Evolutionary conservation across 345 rosid genomes (phyloP).

Genomic region (Balakata baccata): DNA sequence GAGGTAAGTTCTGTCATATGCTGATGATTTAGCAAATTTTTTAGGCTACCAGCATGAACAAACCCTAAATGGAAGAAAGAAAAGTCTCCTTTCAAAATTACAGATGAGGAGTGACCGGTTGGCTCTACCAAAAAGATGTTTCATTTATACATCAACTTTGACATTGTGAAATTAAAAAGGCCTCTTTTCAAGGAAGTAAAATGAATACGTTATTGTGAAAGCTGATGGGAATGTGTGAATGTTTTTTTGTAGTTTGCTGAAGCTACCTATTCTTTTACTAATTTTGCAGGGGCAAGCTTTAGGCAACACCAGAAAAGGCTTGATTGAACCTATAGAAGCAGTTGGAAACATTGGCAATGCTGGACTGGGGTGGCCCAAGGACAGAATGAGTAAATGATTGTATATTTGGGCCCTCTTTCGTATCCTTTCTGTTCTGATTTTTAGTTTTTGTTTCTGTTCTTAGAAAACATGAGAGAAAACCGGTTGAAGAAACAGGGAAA

Average conservation of each 20-base stretch:
- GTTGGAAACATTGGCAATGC: slow-evolving; percentile 69
- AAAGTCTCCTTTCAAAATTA: not conserved
- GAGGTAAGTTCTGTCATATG: slow-evolving; percentile 41
- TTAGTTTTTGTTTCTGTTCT: not conserved
- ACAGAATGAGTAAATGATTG: slow-evolving; percentile 23
- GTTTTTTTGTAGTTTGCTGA: not conserved
- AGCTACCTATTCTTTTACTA: not conserved
- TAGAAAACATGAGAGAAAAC: too few species aligned
- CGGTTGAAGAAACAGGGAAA: too few species aligned
- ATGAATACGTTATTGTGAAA: not conserved
- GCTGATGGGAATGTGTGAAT: too few species aligned
- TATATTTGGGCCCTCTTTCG: not conserved
- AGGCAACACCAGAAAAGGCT: slow-evolving; percentile 58
- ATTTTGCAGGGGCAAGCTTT: slow-evolving; percentile 66
- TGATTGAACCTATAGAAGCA: slow-evolving; percentile 61
- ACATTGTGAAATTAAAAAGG: not conserved
- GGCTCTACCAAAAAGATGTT: too few species aligned
- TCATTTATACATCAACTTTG: not conserved
- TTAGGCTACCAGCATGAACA: not conserved
- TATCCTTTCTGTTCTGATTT: not conserved
- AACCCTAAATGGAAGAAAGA: not conserved
- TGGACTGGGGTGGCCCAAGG: slow-evolving; percentile 69
- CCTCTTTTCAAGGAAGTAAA: not conserved
- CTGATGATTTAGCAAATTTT: not conserved
- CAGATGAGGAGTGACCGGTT: too few species aligned